Evolutionary conservation across 192 early-diverging fungal species (phyloP).

Genomic region (Diversispora eburnea): DNA sequence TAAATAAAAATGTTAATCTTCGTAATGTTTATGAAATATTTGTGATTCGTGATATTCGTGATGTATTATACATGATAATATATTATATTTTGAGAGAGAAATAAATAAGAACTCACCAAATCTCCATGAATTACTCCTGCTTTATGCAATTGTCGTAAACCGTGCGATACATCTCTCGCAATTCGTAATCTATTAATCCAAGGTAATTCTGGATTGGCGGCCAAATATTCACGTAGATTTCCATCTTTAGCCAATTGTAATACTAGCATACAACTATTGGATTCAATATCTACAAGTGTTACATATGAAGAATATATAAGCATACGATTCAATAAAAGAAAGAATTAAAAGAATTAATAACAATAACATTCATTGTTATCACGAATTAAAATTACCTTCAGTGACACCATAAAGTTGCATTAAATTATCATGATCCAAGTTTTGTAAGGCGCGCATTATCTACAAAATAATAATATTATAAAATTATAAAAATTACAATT

Average conservation of each 20-base stretch:
- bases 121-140: slow-evolving; percentile 11
- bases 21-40: background rate
- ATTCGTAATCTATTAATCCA: slow-evolving; percentile 8
- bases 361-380: too few relatives aligned
- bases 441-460: background rate
- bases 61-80: background rate
- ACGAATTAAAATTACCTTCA: slow-evolving; percentile 6
- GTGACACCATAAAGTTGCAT: background rate
- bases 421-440: background rate
- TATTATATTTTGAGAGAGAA: too few relatives aligned
- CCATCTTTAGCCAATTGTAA: slow-evolving; percentile 22
- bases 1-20: background rate
- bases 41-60: background rate
- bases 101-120: slow-evolving; percentile 12
- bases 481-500: background rate
- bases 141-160: slow-evolving; percentile 14
- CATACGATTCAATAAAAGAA: too few relatives aligned
- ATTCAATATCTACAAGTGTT: background rate
- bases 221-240: slow-evolving; percentile 23
- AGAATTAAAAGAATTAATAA: background rate
- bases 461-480: background rate
- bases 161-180: slow-evolving; percentile 9
- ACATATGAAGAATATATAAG: background rate
- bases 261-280: background rate
- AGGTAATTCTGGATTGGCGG: background rate